Percentiles rank a stretch among this genome's conserved stretches.
These are phyloP conservation scores for Trypanosoma rangeli DNA, from an alignment of 208 protist species.

Conservation along the genomic window DNA sequence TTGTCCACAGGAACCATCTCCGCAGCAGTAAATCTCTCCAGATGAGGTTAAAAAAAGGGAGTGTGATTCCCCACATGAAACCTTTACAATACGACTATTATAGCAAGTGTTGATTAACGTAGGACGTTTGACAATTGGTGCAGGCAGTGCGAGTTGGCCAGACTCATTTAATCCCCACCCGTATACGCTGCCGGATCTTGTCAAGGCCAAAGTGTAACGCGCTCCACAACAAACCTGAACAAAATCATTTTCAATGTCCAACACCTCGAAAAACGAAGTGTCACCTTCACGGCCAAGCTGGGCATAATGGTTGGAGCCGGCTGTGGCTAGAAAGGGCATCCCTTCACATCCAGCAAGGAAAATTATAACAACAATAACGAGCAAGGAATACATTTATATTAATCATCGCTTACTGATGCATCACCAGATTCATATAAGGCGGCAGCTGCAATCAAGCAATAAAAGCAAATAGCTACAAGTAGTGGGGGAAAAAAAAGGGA, in stretches of 20 bases:
- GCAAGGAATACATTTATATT: too few relatives aligned
- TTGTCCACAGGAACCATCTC: constrained; percentile 30
- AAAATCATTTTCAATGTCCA: constrained; percentile 24
- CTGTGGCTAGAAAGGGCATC: constrained; percentile 24
- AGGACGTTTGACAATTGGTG: constrained; percentile 5
- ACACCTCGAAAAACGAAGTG: constrained; percentile 15
- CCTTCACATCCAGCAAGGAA: background rate
- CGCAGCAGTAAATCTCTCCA: constrained; percentile 25
- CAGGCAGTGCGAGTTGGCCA: constrained; percentile 21
- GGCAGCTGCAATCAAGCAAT: background rate
- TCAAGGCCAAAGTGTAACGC: constrained; percentile 24
- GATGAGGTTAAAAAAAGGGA: constrained; percentile 25
- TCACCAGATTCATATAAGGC: background rate
- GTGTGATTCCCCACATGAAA: constrained; percentile 19
- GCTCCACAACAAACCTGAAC: constrained; percentile 20
- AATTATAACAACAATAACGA: background rate
- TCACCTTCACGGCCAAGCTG: constrained; percentile 23
- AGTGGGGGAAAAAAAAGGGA: background rate
- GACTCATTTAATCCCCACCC: constrained; percentile 22
- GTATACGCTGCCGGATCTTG: constrained; percentile 14
- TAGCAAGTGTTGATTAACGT: constrained; percentile 6
- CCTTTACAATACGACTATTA: constrained; percentile 19
- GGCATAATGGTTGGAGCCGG: constrained; percentile 19
- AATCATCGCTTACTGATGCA: background rate
- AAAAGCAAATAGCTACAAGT: background rate